Evolutionary conservation across 805 yeast genomes (phyloP).

Genomic region (Kuraishia piskuri): DNA sequence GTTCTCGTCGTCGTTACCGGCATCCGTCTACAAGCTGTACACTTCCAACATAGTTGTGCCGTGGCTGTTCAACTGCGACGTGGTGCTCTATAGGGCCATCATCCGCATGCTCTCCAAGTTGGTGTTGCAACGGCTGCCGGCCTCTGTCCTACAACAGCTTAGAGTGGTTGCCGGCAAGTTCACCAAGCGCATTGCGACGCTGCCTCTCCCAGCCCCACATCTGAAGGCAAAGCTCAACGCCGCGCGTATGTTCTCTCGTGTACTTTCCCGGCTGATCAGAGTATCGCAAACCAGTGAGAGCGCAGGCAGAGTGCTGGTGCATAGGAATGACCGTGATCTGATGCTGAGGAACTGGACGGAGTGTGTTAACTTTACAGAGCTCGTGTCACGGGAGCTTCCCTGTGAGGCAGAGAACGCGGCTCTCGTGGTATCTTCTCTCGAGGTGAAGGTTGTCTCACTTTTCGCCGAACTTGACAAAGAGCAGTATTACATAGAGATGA

Average conservation of each 20-base stretch:
- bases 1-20: conserved; percentile 47
- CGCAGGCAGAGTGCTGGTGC: conserved; percentile 3
- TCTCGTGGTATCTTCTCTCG: conserved; percentile 22
- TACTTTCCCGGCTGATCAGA: conserved; percentile 2
- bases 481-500: not conserved
- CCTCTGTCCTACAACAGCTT: conserved; percentile 43
- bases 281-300: conserved; percentile 4
- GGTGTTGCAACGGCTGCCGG: conserved; percentile 52
- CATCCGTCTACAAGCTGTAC: conserved; percentile 54
- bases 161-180: conserved; percentile 42
- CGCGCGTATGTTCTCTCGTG: conserved; percentile 28
- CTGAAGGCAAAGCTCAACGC: conserved; percentile 41
- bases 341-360: conserved; percentile 43
- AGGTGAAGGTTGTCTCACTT: conserved; percentile 23
- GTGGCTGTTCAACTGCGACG: conserved; percentile 68
- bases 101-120: conserved; percentile 55
- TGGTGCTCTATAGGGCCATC: conserved; percentile 44
- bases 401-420: conserved; percentile 17
- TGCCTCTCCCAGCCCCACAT: conserved; percentile 42
- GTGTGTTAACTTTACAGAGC: conserved; percentile 24
- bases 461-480: conserved; percentile 8
- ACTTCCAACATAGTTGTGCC: conserved; percentile 35
- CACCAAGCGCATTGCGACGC: conserved; percentile 32
- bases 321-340: conserved; percentile 26
- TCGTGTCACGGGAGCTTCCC: conserved; percentile 6